Evolutionary conservation across 2,329 filamentous ascomycete species (phyloP).

Genomic region (Trichoderma brevicompactum): DNA sequence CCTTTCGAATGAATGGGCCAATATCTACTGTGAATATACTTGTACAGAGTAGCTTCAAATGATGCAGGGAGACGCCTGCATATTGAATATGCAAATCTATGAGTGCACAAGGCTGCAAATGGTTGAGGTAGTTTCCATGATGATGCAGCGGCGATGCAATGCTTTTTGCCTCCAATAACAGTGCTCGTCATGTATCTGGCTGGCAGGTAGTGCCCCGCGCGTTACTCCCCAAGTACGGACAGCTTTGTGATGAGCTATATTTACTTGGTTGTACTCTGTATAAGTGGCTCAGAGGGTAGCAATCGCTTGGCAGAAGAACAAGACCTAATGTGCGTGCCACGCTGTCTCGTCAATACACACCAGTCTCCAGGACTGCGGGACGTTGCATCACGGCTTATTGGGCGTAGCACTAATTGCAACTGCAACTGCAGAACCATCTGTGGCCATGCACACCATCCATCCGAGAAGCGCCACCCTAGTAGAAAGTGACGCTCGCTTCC

Average conservation of each 20-base stretch:
- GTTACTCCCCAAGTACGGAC: background rate
- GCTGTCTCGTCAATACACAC: slow-evolving; percentile 20
- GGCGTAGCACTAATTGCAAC: background rate
- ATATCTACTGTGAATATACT: too few relatives aligned
- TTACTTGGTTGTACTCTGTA: background rate
- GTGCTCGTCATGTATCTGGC: background rate
- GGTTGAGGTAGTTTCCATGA: background rate
- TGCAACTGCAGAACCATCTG: slow-evolving; percentile 6
- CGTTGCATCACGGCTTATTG: slow-evolving; percentile 18
- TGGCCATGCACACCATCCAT: slow-evolving; percentile 5
- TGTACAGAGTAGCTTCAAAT: background rate
- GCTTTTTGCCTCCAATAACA: background rate
- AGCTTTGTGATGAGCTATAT: background rate
- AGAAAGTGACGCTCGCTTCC: slow-evolving; percentile 2
- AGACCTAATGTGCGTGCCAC: slow-evolving; percentile 18
- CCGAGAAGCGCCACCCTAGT: background rate
- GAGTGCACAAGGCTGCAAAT: background rate
- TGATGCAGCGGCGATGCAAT: background rate
- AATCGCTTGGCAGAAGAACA: slow-evolving; percentile 11
- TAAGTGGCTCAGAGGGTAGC: background rate
- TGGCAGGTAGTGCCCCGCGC: background rate
- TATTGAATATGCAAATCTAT: slow-evolving; percentile 1
- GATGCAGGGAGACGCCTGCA: background rate
- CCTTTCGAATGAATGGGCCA: background rate
- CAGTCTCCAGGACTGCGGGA: slow-evolving; percentile 25